Evolutionary conservation across 169 alveolate genomes (phyloP).

Genomic region (Cryptosporidium muris): DNA sequence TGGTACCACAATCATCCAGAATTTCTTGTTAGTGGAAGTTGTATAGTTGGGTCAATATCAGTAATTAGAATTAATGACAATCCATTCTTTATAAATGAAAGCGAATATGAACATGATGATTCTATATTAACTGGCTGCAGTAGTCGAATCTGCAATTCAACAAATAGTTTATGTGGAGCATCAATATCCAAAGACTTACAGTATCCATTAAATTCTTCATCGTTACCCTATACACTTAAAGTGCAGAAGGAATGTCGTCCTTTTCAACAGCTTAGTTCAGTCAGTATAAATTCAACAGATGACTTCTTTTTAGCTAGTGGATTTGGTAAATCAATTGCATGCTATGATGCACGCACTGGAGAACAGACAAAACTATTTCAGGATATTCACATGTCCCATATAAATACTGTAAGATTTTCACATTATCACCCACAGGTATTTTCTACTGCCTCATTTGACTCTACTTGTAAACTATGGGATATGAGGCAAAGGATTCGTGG

Average conservation of each 20-base stretch:
- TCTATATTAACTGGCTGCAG: background rate
- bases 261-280: conserved; percentile 72
- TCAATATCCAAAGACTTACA: background rate
- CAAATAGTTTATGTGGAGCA: background rate
- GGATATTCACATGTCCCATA: conserved; percentile 72
- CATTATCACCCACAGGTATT: conserved; percentile 73
- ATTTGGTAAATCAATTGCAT: conserved; percentile 70
- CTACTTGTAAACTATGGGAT: conserved; percentile 76
- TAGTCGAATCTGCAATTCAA: background rate
- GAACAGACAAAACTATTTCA: conserved; percentile 53
- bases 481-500: conserved; percentile 73
- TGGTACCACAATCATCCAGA: conserved; percentile 75
- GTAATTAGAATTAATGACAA: conserved; percentile 70
- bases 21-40: conserved; percentile 71
- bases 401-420: conserved; percentile 75
- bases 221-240: conserved; percentile 17
- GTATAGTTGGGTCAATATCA: conserved; percentile 72
- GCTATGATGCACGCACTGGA: conserved; percentile 73
- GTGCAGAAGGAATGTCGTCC: conserved; percentile 16
- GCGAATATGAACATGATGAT: background rate
- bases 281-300: conserved; percentile 73
- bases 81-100: conserved; percentile 22
- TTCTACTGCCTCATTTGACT: conserved; percentile 76
- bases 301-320: conserved; percentile 75
- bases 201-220: background rate